These are phyloP conservation scores for Lophiotrema nucula DNA, from an alignment of 495 filamentous ascomycete genomes.

Conservation along the genomic window DNA sequence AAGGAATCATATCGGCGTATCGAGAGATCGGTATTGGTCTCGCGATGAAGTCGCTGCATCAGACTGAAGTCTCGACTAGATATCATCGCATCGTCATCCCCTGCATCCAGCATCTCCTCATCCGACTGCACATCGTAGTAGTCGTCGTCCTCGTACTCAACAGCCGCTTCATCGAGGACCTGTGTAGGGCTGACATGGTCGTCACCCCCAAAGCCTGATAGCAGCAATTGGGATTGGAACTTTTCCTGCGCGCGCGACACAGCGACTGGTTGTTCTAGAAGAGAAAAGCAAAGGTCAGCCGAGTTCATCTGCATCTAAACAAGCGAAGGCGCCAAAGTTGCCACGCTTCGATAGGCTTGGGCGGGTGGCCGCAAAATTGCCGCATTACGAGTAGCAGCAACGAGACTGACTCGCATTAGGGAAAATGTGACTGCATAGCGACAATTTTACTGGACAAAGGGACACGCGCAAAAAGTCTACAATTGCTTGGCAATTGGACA, in stretches of 20 bases:
- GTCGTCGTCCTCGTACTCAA: conserved; percentile 57
- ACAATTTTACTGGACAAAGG: too few relatives aligned
- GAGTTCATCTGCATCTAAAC: conserved; percentile 1
- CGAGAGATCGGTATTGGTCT: conserved; percentile 50
- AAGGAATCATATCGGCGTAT: conserved; percentile 64
- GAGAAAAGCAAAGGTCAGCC: conserved; percentile 27
- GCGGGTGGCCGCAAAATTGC: not conserved
- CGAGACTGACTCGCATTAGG: too few relatives aligned
- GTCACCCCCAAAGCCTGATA: conserved; percentile 21
- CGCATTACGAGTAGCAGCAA: conserved; percentile 14
- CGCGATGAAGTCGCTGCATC: conserved; percentile 46
- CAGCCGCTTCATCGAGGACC: conserved; percentile 40
- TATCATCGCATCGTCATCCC: conserved; percentile 44
- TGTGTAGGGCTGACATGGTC: conserved; percentile 38
- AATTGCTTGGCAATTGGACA: conserved; percentile 31
- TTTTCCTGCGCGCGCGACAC: conserved; percentile 5
- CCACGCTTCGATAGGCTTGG: not conserved
- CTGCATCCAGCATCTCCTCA: conserved; percentile 56
- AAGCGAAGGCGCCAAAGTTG: not conserved
- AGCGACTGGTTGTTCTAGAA: conserved; percentile 27
- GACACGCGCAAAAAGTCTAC: conserved; percentile 26
- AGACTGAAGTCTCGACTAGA: conserved; percentile 44
- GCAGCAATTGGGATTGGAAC: conserved; percentile 10
- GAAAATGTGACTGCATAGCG: too few relatives aligned
- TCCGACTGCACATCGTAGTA: conserved; percentile 66